phyloP scores from a whole-genome alignment of 1,284 basidiomycete species.

The Irpex sp. region DNA sequence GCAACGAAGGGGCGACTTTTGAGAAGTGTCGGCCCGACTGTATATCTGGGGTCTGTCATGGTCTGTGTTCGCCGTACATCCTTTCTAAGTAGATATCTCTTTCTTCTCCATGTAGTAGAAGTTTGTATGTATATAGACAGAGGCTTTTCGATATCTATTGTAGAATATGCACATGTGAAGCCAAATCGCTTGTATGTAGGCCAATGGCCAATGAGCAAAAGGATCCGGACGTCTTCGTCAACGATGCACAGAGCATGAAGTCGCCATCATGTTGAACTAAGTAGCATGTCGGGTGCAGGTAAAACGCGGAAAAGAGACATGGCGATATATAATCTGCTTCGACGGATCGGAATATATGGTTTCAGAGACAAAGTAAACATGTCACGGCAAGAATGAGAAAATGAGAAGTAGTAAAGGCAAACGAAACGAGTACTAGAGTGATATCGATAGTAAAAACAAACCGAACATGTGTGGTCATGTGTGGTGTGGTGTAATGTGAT shows the following conservation, averaged over 20 bases:
- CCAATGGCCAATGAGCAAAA: too few relatives aligned
- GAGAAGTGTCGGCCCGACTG: slow-evolving; percentile 22
- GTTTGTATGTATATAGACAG: not conserved
- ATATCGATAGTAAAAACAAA: too few relatives aligned
- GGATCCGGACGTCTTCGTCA: too few relatives aligned
- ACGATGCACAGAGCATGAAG: too few relatives aligned
- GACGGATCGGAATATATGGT: not conserved
- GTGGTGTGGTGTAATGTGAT: too few relatives aligned
- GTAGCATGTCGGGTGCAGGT: not conserved
- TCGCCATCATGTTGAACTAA: not conserved
- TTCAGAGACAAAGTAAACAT: not conserved
- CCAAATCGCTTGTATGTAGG: too few relatives aligned
- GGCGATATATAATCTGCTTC: not conserved
- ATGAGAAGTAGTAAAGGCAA: not conserved
- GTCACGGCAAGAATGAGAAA: not conserved
- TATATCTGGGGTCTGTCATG: slow-evolving; percentile 20
- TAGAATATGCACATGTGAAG: too few relatives aligned
- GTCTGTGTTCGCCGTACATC: slow-evolving; percentile 24
- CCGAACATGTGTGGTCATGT: too few relatives aligned
- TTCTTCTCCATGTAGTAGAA: not conserved
- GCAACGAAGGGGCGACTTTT: slow-evolving; percentile 20
- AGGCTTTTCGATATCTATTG: not conserved
- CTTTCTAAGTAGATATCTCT: not conserved
- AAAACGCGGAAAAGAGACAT: not conserved
- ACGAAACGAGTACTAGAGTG: not conserved